Conservation (phyloP, 495 filamentous ascomycete species). For the Xylaria acuta region DNA sequence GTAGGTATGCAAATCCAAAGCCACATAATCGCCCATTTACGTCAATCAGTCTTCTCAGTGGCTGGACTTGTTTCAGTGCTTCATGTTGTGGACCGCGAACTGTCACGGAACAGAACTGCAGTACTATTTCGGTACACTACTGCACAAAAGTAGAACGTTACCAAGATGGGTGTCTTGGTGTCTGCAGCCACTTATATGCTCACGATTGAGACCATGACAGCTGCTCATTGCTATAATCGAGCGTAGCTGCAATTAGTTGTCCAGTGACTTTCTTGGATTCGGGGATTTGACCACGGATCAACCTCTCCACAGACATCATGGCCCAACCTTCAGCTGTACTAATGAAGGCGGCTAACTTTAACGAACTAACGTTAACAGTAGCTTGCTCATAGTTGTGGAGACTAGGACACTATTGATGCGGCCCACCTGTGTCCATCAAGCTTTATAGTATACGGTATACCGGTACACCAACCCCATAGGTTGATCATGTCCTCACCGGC, state of each 20-base stretch:
- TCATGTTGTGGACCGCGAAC: not conserved
- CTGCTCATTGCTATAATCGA: not conserved
- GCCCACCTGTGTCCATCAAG: not conserved
- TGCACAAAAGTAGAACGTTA: no score
- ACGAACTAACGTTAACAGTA: not conserved
- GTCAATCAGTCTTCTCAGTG: not conserved
- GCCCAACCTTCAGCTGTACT: not conserved
- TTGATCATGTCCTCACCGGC: not conserved
- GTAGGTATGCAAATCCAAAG: not conserved
- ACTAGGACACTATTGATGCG: constrained; percentile 9
- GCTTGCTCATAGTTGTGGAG: constrained; percentile 8
- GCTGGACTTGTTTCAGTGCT: not conserved
- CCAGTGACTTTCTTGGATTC: not conserved
- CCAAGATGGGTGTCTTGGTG: no score
- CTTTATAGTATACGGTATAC: not conserved
- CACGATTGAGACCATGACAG: not conserved
- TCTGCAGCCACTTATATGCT: no score
- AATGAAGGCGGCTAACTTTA: not conserved
- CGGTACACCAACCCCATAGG: not conserved
- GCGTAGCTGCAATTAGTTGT: not conserved
- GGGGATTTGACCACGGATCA: not conserved
- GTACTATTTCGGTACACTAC: no score
- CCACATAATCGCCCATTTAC: not conserved
- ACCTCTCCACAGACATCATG: not conserved
- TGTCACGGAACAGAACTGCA: no score